Evolutionary conservation across 2,329 filamentous ascomycete species (phyloP).

Genomic region (Fusarium newnesense): DNA sequence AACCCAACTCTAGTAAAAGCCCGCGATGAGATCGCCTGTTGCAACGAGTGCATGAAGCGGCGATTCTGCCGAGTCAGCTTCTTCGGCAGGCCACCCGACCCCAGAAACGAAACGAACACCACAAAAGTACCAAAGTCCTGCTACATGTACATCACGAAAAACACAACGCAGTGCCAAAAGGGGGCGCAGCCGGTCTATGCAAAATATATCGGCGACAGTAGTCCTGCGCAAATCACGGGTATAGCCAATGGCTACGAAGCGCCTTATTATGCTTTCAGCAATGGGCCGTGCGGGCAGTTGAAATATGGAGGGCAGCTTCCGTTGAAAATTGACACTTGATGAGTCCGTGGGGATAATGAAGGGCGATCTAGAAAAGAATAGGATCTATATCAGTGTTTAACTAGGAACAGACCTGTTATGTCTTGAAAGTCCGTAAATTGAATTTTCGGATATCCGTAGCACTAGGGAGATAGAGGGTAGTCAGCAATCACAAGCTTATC

Average conservation of each 20-base stretch:
- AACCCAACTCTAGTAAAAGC: background rate
- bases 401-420: background rate
- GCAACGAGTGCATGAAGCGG: background rate
- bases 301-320: too few relatives aligned
- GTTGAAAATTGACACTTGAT: too few relatives aligned
- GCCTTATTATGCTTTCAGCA: background rate
- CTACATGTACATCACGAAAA: background rate
- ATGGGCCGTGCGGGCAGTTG: background rate
- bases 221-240: too few relatives aligned
- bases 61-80: background rate
- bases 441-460: background rate
- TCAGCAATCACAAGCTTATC: background rate
- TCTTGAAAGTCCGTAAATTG: too few relatives aligned
- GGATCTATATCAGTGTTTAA: too few relatives aligned
- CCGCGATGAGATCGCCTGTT: rapidly evolving
- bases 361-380: too few relatives aligned
- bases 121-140: rapidly evolving
- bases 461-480: background rate
- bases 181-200: background rate
- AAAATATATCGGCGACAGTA: background rate
- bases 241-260: too few relatives aligned
- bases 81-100: background rate
- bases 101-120: too few relatives aligned
- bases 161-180: background rate
- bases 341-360: too few relatives aligned